These are phyloP conservation scores for Dillenia turbinata DNA, from an alignment of 164 flowering plant genomes.

Conservation along the genomic window DNA sequence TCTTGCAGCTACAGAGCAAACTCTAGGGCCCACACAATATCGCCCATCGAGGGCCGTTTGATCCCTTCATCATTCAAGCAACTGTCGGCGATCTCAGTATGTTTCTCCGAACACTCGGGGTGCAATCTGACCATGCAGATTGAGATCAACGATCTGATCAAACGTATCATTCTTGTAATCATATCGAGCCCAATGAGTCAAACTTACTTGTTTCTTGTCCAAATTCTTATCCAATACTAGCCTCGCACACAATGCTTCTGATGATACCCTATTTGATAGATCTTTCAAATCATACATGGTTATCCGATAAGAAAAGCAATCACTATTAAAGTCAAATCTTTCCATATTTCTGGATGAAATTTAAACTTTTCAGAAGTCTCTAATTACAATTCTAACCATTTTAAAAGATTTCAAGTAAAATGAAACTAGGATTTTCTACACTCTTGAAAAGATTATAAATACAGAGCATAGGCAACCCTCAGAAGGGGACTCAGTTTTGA, in stretches of 20 bases:
- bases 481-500: no score
- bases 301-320: no score
- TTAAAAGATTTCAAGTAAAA: no score
- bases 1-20: constrained; percentile 14
- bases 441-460: no score
- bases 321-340: no score
- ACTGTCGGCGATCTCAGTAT: constrained; percentile 21
- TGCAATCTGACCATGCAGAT: constrained; percentile 10
- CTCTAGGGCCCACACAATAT: constrained; percentile 26
- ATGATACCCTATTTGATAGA: no score
- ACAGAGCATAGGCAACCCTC: no score
- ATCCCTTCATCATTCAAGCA: constrained; percentile 24
- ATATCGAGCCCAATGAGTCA: constrained; percentile 21
- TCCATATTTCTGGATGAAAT: no score
- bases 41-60: constrained; percentile 32
- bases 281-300: no score
- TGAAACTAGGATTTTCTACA: no score
- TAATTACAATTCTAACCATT: no score
- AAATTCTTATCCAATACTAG: constrained; percentile 12
- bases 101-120: constrained; percentile 18
- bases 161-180: constrained; percentile 9
- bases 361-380: no score
- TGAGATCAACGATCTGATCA: constrained; percentile 17
- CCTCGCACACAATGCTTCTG: constrained; percentile 24
- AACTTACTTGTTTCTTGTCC: constrained; percentile 15